A percentile compares a stretch with the other conserved stretches of the same genome.
Conservation (phyloP, 768 basidiomycete genomes). For the Tylopilus cervinicoccineus region DNA sequence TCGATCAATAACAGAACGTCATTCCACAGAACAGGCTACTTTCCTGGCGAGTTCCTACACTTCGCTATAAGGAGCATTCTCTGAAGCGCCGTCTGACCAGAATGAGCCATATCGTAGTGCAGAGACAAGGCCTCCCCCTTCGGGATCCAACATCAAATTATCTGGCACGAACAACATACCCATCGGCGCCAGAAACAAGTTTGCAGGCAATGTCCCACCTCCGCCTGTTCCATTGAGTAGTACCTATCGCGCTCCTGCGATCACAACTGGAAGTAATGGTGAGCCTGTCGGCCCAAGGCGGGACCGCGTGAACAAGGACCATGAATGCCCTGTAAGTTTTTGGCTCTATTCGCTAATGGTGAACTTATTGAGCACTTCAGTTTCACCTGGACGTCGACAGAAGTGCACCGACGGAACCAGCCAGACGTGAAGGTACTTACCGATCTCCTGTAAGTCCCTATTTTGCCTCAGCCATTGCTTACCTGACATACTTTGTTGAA, state of each 20-base stretch:
- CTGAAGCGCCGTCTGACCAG: conserved; percentile 5
- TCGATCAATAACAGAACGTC: conserved; percentile 18
- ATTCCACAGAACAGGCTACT: conserved; percentile 11
- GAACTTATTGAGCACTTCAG: conserved; percentile 16
- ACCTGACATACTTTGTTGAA: conserved; percentile 2
- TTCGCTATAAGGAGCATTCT: not conserved
- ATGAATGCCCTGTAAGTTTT: conserved; percentile 23
- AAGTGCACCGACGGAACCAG: not conserved
- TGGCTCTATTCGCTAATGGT: not conserved
- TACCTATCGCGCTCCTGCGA: not conserved
- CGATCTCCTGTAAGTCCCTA: conserved; percentile 19
- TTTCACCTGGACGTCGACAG: conserved; percentile 14
- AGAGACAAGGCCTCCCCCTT: conserved; percentile 12
- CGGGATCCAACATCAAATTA: conserved; percentile 22
- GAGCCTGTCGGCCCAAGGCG: conserved; percentile 20
- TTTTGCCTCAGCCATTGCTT: not conserved
- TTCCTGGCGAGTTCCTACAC: conserved; percentile 14
- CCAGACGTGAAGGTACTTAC: conserved; percentile 9
- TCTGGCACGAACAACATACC: conserved; percentile 33
- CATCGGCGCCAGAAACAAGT: conserved; percentile 27
- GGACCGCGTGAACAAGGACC: conserved; percentile 16
- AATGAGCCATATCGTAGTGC: conserved; percentile 16
- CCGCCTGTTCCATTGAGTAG: not conserved
- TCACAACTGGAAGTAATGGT: conserved; percentile 14
- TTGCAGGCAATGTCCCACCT: conserved; percentile 7